Evolutionary conservation across 2,329 filamentous ascomycete species (phyloP), one percentile per base, ranked within the genome.

Genomic region (Cercospora beticola): DNA sequence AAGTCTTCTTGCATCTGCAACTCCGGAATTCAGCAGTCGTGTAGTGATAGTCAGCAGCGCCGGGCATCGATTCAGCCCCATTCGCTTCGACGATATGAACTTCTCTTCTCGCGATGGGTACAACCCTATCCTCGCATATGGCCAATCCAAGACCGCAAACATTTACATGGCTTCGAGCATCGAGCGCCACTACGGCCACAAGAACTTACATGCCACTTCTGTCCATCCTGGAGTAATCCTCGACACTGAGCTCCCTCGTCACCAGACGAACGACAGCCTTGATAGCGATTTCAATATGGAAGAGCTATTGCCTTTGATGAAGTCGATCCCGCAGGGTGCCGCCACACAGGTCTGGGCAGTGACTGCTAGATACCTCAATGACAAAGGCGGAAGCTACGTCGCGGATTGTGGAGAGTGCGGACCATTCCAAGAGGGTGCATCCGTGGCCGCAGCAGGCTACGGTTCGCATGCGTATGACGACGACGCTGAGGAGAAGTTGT

Each of bases 151-250:
- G 71, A 80, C 81, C 0, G 85, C 86, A 16, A 86, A 84, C 67
- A 79, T 86, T 16, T 84, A 80, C 71, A 82, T 84, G 67, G 82
- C 84, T 2, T 85, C 83, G 67, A 80, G 84, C 62, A 81, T 87
- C 33, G 85, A 87, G 31, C 79, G 84, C 0, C 79, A 78, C 1
- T 86, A 84, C 70, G 83, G 82, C 1, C 21, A 74, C 0, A 73
- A 76, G 3, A 82, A 83, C 6, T 70, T 87, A 0, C 84, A 85
- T 65, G 83, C 80, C 0, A 75, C 77, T 16, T 80, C 79, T n/a
- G 66, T 85, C 2, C 82, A 85, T 64, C 85, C 85, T 0, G 68
- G 68, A 14, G 43, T 67, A 2, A 67, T 69, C 23, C 60, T 69
- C 16, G 59, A 63, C 36, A 57, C 60, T 16, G 49, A 58, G 28